Base-by-base conservation (phyloP, 2,329 filamentous ascomycete genomes). In the Colletotrichum cereale region DNA sequence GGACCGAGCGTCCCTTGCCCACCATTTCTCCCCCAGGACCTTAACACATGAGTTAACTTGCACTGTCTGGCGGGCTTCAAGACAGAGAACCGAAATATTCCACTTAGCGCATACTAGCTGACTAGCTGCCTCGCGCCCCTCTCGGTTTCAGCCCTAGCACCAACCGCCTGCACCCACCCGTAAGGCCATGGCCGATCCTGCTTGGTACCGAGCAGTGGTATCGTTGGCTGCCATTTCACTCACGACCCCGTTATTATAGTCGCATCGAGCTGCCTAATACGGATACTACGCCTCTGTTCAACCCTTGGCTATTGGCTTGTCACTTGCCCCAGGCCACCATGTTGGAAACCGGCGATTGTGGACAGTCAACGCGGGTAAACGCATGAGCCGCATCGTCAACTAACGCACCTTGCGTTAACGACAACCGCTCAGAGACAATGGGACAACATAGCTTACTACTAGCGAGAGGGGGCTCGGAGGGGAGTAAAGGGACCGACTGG, bases 121-220 rank as follows among this genome's bases (percentile, higher is more conserved):
- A 42, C 42, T 29, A 24, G 6, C 21, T 24, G 18, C 14, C 21
- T 10, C n/a, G 42, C 26, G 16, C 31, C 42, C 31, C 26, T 29
- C n/a, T 6, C 11, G n/a, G 40, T 60, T 60, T 60, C 57, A 60
- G 57, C 57, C 57, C 40, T 60, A 60, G 57, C 57, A 60, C 38
- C 18, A 31, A 31, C 31, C 18, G n/a, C 42, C 42, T 12, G 44
- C 11, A 31, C 26, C 57, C 40, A 60, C 57, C 38, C 24, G 40
- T 34, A 34, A 24, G 38, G 24, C 40, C 38, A 47, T 21, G 44
- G 21, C 0, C 44, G 16, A 18, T 47, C 44, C 24, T 24, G 44
- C 44, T 10, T n/a, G 18, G 40, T 7, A 47, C n/a, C 31, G 1
- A 11, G 10, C 10, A 24, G 4, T 12, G 12, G 21, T 12, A 24